Percentiles rank a stretch among this genome's conserved stretches.
Evolutionary conservation across 192 early-diverging fungal species (phyloP).

Genomic region (Obelidium mucronatum): DNA sequence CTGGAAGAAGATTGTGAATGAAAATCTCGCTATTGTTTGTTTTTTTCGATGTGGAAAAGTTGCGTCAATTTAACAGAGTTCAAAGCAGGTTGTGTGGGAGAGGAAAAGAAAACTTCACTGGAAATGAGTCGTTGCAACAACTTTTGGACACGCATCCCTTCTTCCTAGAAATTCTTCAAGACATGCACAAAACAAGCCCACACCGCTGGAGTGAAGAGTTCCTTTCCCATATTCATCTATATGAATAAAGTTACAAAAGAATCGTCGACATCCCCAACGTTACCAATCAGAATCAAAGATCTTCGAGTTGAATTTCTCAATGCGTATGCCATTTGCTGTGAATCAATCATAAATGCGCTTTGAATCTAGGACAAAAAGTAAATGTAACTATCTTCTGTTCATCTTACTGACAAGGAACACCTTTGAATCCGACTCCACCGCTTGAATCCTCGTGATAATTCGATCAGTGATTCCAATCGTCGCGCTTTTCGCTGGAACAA

Average conservation of each 20-base stretch:
- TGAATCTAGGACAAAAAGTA: conserved; percentile 45
- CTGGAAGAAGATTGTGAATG: conserved; percentile 52
- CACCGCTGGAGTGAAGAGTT: conserved; percentile 70
- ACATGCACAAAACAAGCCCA: conserved; percentile 78
- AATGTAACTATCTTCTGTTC: conserved; percentile 11
- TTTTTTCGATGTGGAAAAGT: not conserved
- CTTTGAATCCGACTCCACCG: conserved; percentile 71
- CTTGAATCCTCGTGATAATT: conserved; percentile 79
- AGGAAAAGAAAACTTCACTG: conserved; percentile 64
- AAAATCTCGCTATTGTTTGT: conserved; percentile 61
- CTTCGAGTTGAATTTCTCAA: conserved; percentile 57
- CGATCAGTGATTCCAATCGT: conserved; percentile 78
- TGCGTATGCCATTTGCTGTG: conserved; percentile 67
- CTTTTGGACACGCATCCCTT: conserved; percentile 61
- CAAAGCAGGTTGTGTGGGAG: not conserved
- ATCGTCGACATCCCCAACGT: not conserved
- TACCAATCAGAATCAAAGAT: conserved; percentile 67
- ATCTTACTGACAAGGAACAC: too few species aligned
- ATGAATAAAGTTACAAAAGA: not conserved
- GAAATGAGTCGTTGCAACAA: conserved; percentile 88
- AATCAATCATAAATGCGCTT: conserved; percentile 78
- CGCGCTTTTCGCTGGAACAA: conserved; percentile 79
- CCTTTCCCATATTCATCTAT: conserved; percentile 90
- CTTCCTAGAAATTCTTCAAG: conserved; percentile 64
- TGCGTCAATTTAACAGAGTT: not conserved